Percentiles rank a stretch among this genome's conserved stretches.
Evolutionary conservation across 306 rosid species (phyloP).

Genomic region (Begonia peltatifolia): DNA sequence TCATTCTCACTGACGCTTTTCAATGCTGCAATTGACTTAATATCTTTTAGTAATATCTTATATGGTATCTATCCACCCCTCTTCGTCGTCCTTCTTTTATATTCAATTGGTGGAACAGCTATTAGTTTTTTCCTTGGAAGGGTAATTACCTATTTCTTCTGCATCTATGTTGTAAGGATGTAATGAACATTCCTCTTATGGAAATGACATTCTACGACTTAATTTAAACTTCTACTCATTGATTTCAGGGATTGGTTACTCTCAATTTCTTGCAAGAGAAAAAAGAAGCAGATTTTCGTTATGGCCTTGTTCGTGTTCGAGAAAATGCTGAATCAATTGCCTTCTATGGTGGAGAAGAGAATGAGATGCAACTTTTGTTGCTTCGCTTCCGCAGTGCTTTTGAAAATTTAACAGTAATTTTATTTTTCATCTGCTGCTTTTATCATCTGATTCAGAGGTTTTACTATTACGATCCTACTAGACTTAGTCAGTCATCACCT

Average conservation of each 20-base stretch:
- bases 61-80: conserved; percentile 90
- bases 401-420: conserved; percentile 70
- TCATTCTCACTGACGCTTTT: conserved; percentile 67
- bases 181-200: conserved; percentile 1
- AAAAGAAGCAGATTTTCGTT: conserved; percentile 98
- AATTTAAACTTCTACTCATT: conserved; percentile 4
- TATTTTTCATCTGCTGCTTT: conserved; percentile 12
- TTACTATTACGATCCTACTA: background rate
- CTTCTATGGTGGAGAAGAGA: conserved; percentile 85
- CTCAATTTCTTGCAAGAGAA: conserved; percentile 94
- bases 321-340: conserved; percentile 98
- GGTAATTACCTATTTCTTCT: conserved; percentile 23
- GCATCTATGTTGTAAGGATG: background rate
- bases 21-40: conserved; percentile 75
- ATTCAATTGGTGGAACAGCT: conserved; percentile 91
- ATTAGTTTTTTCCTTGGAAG: conserved; percentile 76
- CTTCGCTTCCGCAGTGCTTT: conserved; percentile 84
- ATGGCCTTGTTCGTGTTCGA: conserved; percentile 87
- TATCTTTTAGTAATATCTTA: conserved; percentile 87
- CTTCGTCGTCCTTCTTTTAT: conserved; percentile 65
- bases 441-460: conserved; percentile 4
- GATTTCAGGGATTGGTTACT: conserved; percentile 67
- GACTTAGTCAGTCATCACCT: background rate
- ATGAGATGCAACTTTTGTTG: conserved; percentile 84
- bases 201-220: background rate